These are phyloP conservation scores for Pseudozyma tsukubaensis DNA, from an alignment of 1,284 basidiomycete genomes.

Conservation along the genomic window DNA sequence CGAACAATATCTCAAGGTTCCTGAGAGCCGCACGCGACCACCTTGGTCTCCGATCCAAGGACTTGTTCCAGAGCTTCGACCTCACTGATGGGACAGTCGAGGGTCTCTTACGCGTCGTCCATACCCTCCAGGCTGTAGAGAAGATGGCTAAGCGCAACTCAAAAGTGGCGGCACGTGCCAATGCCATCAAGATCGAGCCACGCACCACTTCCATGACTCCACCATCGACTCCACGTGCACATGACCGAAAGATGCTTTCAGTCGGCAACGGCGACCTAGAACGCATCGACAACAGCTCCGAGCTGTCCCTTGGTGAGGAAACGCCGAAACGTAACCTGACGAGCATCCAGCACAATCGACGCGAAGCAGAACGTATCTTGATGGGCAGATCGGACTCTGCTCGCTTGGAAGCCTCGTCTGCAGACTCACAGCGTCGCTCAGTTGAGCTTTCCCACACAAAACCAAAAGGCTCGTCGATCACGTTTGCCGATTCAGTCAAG, in stretches of 20 bases:
- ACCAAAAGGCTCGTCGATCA: conserved; percentile 42
- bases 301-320: conserved; percentile 28
- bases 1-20: conserved; percentile 58
- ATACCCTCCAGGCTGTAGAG: conserved; percentile 50
- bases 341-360: conserved; percentile 40
- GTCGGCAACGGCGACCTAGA: conserved; percentile 36
- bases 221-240: conserved; percentile 38
- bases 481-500: conserved; percentile 55
- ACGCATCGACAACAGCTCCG: conserved; percentile 32
- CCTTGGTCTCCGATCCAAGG: conserved; percentile 54
- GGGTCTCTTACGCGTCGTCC: conserved; percentile 54
- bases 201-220: conserved; percentile 48
- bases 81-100: conserved; percentile 51
- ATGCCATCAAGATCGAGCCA: conserved; percentile 39
- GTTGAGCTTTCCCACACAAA: conserved; percentile 23
- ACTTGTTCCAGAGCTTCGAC: conserved; percentile 57
- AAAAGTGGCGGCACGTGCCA: conserved; percentile 20
- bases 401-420: conserved; percentile 7
- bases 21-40: conserved; percentile 54
- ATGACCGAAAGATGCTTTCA: conserved; percentile 31
- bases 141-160: conserved; percentile 33
- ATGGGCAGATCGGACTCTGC: conserved; percentile 26
- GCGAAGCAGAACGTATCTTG: conserved; percentile 51
- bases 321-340: conserved; percentile 30
- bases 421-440: conserved; percentile 30